Base-by-base conservation (phyloP, 352 stramenopile species). In the Globisporangium mamillatum region DNA sequence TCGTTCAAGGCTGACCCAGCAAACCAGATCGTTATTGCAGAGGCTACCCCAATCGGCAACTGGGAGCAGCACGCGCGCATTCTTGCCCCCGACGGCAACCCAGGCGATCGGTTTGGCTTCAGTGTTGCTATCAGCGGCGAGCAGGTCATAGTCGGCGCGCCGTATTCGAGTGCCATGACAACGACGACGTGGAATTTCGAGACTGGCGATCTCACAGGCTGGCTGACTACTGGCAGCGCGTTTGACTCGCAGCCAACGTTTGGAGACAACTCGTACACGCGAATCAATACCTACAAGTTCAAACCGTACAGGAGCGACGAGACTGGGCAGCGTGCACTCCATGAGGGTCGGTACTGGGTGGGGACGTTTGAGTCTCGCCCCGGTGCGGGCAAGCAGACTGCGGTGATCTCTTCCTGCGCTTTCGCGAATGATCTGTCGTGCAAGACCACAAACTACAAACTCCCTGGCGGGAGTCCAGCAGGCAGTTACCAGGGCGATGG, bases 101-200 rank as follows among this genome's bases (percentile, higher is more conserved):
- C 78, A 2, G 87, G 84, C 4, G 90, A 97, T 53, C 78, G 76
- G 9, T 97, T 97, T 60, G 90, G 90, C 2, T 67, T 72, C 7
- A 92, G 78, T 50, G 79, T 97, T 12, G 87, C 78, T 2, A 69
- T 97, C 27, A 89, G 88, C 44, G 86, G 84, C 16, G 84, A 96
- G 61, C 85, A 94, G 63, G 67, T 90, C 9, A 79, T 96, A 16
- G 75, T 96, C 4, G 88, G 90, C 3, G 88, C 90, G 5, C 77
- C 82, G 63, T 67, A 75, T 2, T 95, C 88, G 1, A 81, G 74
- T 9, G 85, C 87, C 2, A 80, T 93, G 18, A 82, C 89, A 2
- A 93, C 82, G 2, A 98, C 93, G 55, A 99, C 96, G 18, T 99
- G 97, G 95, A 89, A 99, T 73, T 99, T 99, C 72, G 97, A 99